Percentiles rank a stretch among this genome's conserved stretches.
Evolutionary conservation across 1,284 basidiomycete genomes (phyloP).

Genomic region (Porodaedalea pini): DNA sequence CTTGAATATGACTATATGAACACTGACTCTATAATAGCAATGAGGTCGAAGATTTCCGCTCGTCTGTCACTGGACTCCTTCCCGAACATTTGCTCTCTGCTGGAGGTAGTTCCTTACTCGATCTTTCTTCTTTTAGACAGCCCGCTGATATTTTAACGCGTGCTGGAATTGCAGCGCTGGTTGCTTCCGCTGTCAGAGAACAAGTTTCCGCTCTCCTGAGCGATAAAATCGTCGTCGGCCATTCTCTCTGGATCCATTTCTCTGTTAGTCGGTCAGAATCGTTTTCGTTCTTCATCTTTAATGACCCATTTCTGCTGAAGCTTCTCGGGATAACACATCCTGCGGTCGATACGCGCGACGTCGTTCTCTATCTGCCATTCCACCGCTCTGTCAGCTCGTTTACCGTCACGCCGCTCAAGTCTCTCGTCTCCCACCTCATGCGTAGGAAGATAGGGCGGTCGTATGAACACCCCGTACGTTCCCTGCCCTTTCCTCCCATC

Average conservation of each 20-base stretch:
- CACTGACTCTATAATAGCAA: constrained; percentile 33
- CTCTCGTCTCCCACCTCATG: constrained; percentile 50
- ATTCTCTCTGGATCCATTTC: constrained; percentile 52
- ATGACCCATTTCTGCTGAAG: constrained; percentile 29
- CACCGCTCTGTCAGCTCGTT: constrained; percentile 43
- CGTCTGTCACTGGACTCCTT: constrained; percentile 45
- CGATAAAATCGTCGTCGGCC: constrained; percentile 52
- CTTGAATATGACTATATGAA: not conserved
- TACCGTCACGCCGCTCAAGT: constrained; percentile 39
- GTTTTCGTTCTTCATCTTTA: not conserved
- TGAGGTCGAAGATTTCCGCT: constrained; percentile 46
- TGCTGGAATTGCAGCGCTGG: constrained; percentile 36
- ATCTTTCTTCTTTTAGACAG: not conserved
- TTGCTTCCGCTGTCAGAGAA: constrained; percentile 45
- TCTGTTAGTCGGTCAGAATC: constrained; percentile 39
- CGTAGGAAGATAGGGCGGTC: constrained; percentile 43
- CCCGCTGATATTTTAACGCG: constrained; percentile 7
- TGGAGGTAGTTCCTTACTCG: constrained; percentile 31
- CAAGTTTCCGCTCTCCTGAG: constrained; percentile 41
- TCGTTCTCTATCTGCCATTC: constrained; percentile 53
- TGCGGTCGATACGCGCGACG: constrained; percentile 51
- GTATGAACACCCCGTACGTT: constrained; percentile 50
- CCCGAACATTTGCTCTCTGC: constrained; percentile 39
- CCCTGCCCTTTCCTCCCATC: not conserved
- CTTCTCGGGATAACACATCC: constrained; percentile 52